Percentiles rank a stretch among this genome's conserved stretches.
Evolutionary conservation across 345 rosid genomes (phyloP).

Genomic region (Lepidium africanum): DNA sequence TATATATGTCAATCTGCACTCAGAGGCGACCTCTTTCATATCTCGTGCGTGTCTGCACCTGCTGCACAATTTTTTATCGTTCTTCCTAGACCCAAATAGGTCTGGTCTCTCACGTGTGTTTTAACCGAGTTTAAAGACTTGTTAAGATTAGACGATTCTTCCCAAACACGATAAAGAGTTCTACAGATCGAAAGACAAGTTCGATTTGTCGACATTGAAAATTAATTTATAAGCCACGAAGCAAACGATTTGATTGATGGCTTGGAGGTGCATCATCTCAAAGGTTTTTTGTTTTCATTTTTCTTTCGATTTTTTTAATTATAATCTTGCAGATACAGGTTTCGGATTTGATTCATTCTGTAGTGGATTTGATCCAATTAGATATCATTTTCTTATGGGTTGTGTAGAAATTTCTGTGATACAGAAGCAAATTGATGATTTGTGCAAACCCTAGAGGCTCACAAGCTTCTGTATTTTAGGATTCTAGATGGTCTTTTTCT

Average conservation of each 20-base stretch:
- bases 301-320: background rate
- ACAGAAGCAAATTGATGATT: background rate
- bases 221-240: slow-evolving; percentile 1
- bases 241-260: no score
- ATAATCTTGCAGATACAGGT: background rate
- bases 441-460: slow-evolving; percentile 14
- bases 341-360: background rate
- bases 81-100: slow-evolving; percentile 22
- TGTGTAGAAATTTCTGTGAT: background rate
- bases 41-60: slow-evolving; percentile 21
- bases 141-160: background rate
- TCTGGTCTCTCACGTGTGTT: background rate
- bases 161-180: background rate
- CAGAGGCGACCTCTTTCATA: background rate
- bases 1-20: background rate
- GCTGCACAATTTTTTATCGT: slow-evolving; percentile 21
- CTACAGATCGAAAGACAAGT: slow-evolving; percentile 2
- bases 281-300: no score
- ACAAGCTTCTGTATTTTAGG: background rate
- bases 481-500: background rate
- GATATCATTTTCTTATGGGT: background rate
- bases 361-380: background rate
- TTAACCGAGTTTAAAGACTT: background rate
- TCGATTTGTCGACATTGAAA: background rate
- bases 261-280: no score